Evolutionary conservation across 1,139 yeast genomes (phyloP).

Genomic region (Yamadazyma dushanensis): DNA sequence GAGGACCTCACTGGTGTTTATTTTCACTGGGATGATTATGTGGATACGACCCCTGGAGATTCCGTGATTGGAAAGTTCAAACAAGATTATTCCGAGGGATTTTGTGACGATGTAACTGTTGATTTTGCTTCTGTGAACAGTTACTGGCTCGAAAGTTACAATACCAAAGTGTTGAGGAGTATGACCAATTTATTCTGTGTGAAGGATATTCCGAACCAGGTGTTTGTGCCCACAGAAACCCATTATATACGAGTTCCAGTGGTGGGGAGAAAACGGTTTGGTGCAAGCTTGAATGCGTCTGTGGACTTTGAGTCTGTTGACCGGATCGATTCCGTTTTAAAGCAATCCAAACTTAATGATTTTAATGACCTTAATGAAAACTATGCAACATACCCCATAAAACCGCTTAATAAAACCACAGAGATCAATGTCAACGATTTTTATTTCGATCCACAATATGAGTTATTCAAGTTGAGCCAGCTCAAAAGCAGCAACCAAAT

Average conservation of each 20-base stretch:
- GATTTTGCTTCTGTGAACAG: slow-evolving; percentile 33
- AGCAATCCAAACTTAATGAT: slow-evolving; percentile 7
- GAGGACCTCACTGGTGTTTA: slow-evolving; percentile 14
- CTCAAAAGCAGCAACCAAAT: slow-evolving; percentile 18
- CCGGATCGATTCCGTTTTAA: not conserved
- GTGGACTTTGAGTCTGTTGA: slow-evolving; percentile 2
- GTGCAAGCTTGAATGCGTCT: slow-evolving; percentile 13
- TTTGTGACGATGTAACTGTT: slow-evolving; percentile 23
- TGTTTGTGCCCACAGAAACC: slow-evolving; percentile 28
- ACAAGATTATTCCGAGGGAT: slow-evolving; percentile 17
- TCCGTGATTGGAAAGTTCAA: slow-evolving; percentile 21
- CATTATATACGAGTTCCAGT: slow-evolving; percentile 33
- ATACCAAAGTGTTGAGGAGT: slow-evolving; percentile 34
- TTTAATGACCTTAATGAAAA: slow-evolving; percentile 12
- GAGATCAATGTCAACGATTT: slow-evolving; percentile 28
- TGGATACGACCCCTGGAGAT: slow-evolving; percentile 31
- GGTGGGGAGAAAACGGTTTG: slow-evolving; percentile 26
- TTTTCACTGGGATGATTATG: slow-evolving; percentile 50
- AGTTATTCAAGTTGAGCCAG: slow-evolving; percentile 27
- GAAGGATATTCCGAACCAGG: slow-evolving; percentile 29
- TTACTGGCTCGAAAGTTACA: slow-evolving; percentile 36
- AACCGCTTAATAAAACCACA: slow-evolving; percentile 13
- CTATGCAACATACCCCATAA: slow-evolving; percentile 7
- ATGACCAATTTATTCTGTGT: slow-evolving; percentile 37
- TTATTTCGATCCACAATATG: slow-evolving; percentile 31